Evolutionary conservation across 306 rosid genomes (phyloP), one percentile per base, ranked within the genome.

Genomic region (Citrullus amarus): DNA sequence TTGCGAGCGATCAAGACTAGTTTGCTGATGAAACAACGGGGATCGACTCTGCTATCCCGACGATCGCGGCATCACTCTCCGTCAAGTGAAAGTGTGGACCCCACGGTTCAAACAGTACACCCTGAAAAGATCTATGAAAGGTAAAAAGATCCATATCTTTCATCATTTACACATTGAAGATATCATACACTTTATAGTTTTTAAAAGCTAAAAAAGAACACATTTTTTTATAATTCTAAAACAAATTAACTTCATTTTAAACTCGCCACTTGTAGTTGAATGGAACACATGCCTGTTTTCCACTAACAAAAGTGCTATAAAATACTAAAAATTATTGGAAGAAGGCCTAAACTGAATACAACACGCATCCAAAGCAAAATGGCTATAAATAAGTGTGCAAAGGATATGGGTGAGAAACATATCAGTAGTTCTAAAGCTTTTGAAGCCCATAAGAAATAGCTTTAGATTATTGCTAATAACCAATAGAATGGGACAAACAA

Each of bases 401-500:
- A n/a, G 8, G 11, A 53, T 4, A 3, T 48, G 16, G 16, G 8
- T 2, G 53, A 5, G 57, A 53, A 53, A 6, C 57, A 16, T 53
- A 67, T 8, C 20, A 67, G 6, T 9, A 30, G n/a, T 30, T 30
- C 6, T 12, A 39, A 32, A 61, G 38, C 66, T 25, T 58, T 22
- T 22, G 36, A 59, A 25, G 28, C 39, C 39, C 41, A 25, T 15
- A 11, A 1, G 9, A 25, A 60, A 60, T 12, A 65, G 13, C 6
- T 65, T 65, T 14, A 69, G 53, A 20, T 41, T 68, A 62, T 62
- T 62, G 18, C 6, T 50, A 50, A 17, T 14, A 53, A 6, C 17
- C 18, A 8, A 73, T 15, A 32, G 4, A 32, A 75, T 75, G 79
- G 66, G 60, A 50, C 30, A 78, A 51, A 89, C 84, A 90, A 82